Percentiles rank a stretch among this genome's conserved stretches.
phyloP scores from a whole-genome alignment of 2,329 filamentous ascomycete genomes.

The Colletotrichum sp. region DNA sequence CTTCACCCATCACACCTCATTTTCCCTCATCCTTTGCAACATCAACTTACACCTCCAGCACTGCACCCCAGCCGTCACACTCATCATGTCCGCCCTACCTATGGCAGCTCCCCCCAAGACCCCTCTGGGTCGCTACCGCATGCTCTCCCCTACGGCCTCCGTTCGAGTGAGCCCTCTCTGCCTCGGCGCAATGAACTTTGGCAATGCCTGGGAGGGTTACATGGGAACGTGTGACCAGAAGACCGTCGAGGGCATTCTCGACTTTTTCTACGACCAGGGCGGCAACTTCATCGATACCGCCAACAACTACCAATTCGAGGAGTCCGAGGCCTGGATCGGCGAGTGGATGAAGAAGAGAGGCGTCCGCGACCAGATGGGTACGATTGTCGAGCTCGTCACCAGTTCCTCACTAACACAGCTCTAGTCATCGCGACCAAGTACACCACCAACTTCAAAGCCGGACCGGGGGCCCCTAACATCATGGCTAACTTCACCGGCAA shows the following conservation, averaged over 20 bases:
- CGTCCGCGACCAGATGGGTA: conserved; percentile 69
- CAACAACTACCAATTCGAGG: conserved; percentile 69
- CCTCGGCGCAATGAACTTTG: conserved; percentile 71
- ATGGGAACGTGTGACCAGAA: conserved; percentile 72
- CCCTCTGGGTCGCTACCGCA: conserved; percentile 66
- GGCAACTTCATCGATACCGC: conserved; percentile 79
- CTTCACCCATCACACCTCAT: background rate
- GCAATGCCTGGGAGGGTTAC: conserved; percentile 57
- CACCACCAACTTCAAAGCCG: conserved; percentile 61
- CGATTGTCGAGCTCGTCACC: conserved; percentile 20
- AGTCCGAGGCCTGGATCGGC: conserved; percentile 71
- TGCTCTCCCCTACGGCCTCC: conserved; percentile 69
- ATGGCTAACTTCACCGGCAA: conserved; percentile 63
- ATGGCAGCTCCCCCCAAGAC: conserved; percentile 58
- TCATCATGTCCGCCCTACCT: conserved; percentile 34
- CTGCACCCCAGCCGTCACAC: background rate
- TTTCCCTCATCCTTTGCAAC: background rate
- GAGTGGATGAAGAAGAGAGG: conserved; percentile 71
- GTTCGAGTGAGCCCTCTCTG: conserved; percentile 72
- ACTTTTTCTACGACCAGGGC: conserved; percentile 65
- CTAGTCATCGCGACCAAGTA: conserved; percentile 73
- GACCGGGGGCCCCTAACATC: conserved; percentile 44
- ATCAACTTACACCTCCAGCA: background rate
- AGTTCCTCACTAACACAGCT: background rate
- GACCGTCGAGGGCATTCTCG: conserved; percentile 66